Evolutionary conservation across 1,284 basidiomycete genomes (phyloP).

Genomic region (Ustilago nuda): DNA sequence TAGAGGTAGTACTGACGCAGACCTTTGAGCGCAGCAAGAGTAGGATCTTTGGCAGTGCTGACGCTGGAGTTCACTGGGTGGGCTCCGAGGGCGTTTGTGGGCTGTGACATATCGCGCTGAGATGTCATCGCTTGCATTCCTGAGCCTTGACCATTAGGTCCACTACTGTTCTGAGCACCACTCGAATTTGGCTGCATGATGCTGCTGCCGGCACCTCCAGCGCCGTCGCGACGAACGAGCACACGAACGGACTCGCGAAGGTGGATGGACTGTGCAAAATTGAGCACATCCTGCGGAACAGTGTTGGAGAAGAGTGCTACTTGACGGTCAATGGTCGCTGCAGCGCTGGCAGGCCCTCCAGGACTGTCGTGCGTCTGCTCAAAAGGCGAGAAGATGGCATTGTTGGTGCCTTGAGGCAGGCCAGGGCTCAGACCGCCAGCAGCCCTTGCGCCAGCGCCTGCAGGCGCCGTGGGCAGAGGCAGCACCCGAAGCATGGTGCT

Average conservation of each 20-base stretch:
- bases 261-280: conserved; percentile 85
- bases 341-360: conserved; percentile 50
- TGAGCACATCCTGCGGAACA: conserved; percentile 91
- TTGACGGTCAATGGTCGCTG: conserved; percentile 80
- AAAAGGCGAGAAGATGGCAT: conserved; percentile 69
- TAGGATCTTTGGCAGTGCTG: conserved; percentile 49
- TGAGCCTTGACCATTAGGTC: conserved; percentile 13
- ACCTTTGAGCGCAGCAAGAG: conserved; percentile 51
- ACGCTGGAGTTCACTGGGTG: conserved; percentile 53
- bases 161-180: conserved; percentile 13
- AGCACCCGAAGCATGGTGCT: conserved; percentile 89
- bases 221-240: conserved; percentile 88
- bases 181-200: conserved; percentile 14
- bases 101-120: conserved; percentile 77
- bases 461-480: conserved; percentile 75
- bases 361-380: conserved; percentile 70
- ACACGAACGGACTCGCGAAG: conserved; percentile 94
- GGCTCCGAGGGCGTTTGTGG: conserved; percentile 55
- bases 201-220: conserved; percentile 21
- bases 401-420: conserved; percentile 22
- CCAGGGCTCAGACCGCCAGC: conserved; percentile 35
- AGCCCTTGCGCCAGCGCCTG: conserved; percentile 7
- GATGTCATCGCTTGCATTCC: conserved; percentile 20
- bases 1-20: conserved; percentile 65
- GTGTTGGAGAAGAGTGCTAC: conserved; percentile 96